Base-by-base conservation (phyloP, 2,329 filamentous ascomycete species). In the Phaeoacremonium minimum region DNA sequence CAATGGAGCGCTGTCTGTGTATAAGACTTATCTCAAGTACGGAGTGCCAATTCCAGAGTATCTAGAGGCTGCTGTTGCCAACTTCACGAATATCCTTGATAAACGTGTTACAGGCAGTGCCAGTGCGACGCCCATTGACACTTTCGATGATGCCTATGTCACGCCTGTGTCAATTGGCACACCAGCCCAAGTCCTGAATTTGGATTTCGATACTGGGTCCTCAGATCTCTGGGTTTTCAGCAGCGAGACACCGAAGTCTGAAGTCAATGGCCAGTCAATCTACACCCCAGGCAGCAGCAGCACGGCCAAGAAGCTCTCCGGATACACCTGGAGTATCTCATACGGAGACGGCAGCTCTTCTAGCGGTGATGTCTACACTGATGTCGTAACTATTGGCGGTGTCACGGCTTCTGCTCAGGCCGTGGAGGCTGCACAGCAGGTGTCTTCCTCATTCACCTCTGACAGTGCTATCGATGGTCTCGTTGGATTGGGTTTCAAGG, bases 191-290 rank as follows among this genome's bases (percentile, higher is more conserved):
- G 64, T 57, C 1, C 50, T 70, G 28, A 60, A 63, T 36, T 47
- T 69, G 32, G 60, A 69, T 46, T 65, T 70, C 34, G 66, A 70
- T 36, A 70, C 67, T 4, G 66, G 66, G 3, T 68, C 63, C 4
- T 63, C 63, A 4, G 66, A 71, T 38, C 51, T 61, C 18, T 62
- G 58, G 60, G 56, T 61, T 33, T 62, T 60, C 43, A 52, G 50
- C 47, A 48, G 45, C 37, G 47, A 51, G 32, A 55, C 53, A 15
- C 38, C 41, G 4, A 33, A 37, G 9, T 28, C 35, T 47, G 18
- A 35, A 37, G 18, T 50, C 35, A 40, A 45, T 16, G 49, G 52
- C 35, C 57, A 58, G 45, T 46, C 38, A 11, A 20, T 50, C 37
- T 61, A 64, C 47, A 42, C 37, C 32, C 55, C 55, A 6, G 36